A percentile compares a stretch with the other conserved stretches of the same genome.
Conservation (phyloP, 2,329 filamentous ascomycete species). For the Phialophora chinensis region DNA sequence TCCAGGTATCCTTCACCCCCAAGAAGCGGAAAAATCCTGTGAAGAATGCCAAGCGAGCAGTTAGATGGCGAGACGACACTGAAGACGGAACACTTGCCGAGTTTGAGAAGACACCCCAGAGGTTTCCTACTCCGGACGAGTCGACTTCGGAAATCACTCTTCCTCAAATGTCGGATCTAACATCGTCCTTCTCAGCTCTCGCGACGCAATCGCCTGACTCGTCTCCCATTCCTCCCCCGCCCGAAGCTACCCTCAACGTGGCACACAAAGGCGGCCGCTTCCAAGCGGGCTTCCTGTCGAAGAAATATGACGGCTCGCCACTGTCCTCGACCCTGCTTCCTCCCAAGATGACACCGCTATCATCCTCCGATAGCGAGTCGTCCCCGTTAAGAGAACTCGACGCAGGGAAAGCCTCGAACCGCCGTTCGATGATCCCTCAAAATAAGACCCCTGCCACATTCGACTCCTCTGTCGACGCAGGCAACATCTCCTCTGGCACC, state of each 20-base stretch:
- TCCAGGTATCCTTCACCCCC: constrained; percentile 73
- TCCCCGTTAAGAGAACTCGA: constrained; percentile 63
- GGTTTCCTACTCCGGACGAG: constrained; percentile 52
- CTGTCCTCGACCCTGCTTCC: constrained; percentile 50
- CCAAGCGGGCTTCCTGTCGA: constrained; percentile 83
- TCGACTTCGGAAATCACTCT: constrained; percentile 61
- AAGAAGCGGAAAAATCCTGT: constrained; percentile 73
- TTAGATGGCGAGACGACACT: constrained; percentile 91
- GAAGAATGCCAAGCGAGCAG: constrained; percentile 69
- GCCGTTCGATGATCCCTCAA: constrained; percentile 45
- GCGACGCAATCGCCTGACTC: constrained; percentile 53
- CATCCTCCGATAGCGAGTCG: constrained; percentile 62
- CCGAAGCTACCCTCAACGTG: constrained; percentile 62
- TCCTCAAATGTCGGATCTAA: constrained; percentile 60
- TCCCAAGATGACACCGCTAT: constrained; percentile 61
- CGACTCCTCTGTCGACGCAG: constrained; percentile 43
- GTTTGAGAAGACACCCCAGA: constrained; percentile 87
- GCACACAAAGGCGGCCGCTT: constrained; percentile 77
- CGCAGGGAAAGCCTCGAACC: constrained; percentile 56
- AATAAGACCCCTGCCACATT: constrained; percentile 46
- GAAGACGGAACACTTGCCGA: constrained; percentile 85
- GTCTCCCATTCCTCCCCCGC: constrained; percentile 63
- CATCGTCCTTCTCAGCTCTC: constrained; percentile 43
- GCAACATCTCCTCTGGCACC: constrained; percentile 44
- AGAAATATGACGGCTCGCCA: constrained; percentile 69